Evolutionary conservation across 179 eudicot genomes (phyloP).

Genomic region (Vitellaria paradoxa): DNA sequence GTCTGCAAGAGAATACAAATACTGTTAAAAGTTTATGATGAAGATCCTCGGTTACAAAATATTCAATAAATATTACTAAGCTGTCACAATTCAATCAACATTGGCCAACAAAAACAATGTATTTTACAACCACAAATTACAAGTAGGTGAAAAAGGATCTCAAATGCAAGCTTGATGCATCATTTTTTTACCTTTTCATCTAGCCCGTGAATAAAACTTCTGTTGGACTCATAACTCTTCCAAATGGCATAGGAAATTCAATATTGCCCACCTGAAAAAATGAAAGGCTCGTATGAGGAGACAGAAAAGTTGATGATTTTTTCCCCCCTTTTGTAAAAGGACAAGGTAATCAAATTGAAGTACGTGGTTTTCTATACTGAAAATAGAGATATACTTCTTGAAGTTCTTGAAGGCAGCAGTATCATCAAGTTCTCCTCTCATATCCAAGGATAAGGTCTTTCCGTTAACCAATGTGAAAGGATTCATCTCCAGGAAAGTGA

Average conservation of each 20-base stretch:
- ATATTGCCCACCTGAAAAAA: constrained; percentile 50
- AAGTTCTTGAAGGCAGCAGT: constrained; percentile 77
- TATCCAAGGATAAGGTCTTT: constrained; percentile 74
- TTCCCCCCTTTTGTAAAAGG: neutral
- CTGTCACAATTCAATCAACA: neutral
- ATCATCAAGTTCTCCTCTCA: constrained; percentile 80
- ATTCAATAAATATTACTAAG: neutral
- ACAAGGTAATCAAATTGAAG: neutral
- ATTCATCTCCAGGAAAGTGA: constrained; percentile 73
- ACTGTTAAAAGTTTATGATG: neutral
- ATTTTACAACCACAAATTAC: neutral
- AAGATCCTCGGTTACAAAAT: neutral
- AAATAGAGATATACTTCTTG: constrained; percentile 40
- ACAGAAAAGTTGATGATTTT: neutral
- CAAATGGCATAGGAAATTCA: constrained; percentile 69
- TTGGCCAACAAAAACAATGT: neutral
- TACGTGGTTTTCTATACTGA: no score
- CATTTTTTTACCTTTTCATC: constrained; percentile 53
- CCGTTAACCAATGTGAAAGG: constrained; percentile 68
- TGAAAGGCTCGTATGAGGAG: constrained; percentile 6
- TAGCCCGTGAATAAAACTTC: constrained; percentile 63
- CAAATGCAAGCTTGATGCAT: neutral
- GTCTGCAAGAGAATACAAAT: constrained; percentile 16
- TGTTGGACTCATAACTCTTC: constrained; percentile 67
- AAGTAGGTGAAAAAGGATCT: neutral